Conservation (phyloP, 306 rosid genomes). For the Quercus suber region DNA sequence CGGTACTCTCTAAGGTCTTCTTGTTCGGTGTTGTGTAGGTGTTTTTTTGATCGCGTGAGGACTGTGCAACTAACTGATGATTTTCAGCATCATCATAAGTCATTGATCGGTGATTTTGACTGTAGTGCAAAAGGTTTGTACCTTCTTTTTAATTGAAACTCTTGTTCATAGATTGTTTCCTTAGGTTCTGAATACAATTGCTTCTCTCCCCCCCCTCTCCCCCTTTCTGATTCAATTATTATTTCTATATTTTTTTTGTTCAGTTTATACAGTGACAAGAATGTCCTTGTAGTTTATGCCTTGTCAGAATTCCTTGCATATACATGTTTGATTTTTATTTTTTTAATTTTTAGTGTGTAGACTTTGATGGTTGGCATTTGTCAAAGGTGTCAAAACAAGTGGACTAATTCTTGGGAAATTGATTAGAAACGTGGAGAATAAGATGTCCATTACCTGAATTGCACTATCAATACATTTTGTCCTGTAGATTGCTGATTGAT, state of each 20-base stretch:
- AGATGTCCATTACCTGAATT: background rate
- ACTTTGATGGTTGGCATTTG: background rate
- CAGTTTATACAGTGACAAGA: background rate
- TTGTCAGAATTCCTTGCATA: background rate
- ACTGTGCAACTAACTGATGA: too few species aligned
- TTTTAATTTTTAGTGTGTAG: background rate
- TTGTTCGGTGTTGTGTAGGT: too few species aligned
- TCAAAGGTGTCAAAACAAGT: background rate
- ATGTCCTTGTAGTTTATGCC: background rate
- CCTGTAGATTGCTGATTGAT: background rate
- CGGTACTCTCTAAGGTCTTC: too few species aligned
- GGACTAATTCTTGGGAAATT: background rate
- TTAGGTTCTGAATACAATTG: background rate
- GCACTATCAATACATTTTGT: background rate
- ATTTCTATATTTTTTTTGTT: background rate
- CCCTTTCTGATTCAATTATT: background rate
- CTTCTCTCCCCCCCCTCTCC: background rate
- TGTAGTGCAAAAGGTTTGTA: slow-evolving; percentile 53
- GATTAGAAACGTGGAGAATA: background rate
- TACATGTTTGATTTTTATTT: background rate
- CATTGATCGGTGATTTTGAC: slow-evolving; percentile 46
- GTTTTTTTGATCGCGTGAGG: too few species aligned
- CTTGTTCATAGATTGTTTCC: background rate
- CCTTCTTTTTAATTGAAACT: background rate
- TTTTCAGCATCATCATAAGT: background rate